phyloP scores from a whole-genome alignment of 176 grass and related monocot species.

The bread wheat (Triticum aestivum) region DNA sequence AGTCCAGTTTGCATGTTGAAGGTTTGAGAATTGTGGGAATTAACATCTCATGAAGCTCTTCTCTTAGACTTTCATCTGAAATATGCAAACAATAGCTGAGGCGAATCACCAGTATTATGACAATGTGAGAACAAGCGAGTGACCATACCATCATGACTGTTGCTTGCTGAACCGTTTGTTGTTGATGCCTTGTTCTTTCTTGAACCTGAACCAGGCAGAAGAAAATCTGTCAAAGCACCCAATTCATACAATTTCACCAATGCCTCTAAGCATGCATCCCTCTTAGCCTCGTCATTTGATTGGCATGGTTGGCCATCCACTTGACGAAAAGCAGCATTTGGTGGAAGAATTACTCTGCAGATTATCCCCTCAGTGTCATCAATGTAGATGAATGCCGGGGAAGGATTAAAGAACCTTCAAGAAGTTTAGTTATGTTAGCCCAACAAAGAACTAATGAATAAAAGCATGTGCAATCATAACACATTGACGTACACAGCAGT shows the following conservation, averaged over 20 bases:
- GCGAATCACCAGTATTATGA: conserved; percentile 25
- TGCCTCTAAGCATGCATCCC: conserved; percentile 82
- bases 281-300: conserved; percentile 90
- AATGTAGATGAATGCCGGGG: conserved; percentile 58
- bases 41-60: conserved; percentile 91
- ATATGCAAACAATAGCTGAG: conserved; percentile 35
- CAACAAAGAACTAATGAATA: conserved; percentile 10
- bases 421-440: conserved; percentile 26
- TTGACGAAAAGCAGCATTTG: conserved; percentile 82
- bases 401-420: conserved; percentile 84
- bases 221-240: conserved; percentile 93
- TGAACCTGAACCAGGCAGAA: conserved; percentile 64
- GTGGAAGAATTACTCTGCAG: conserved; percentile 83
- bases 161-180: conserved; percentile 35
- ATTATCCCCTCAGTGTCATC: conserved; percentile 67
- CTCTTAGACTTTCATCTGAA: conserved; percentile 84
- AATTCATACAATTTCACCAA: conserved; percentile 71
- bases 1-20: conserved; percentile 45
- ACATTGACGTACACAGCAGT: conserved; percentile 17
- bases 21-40: conserved; percentile 63
- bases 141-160: conserved; percentile 53
- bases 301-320: conserved; percentile 58
- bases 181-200: conserved; percentile 49
- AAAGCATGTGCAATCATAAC: conserved; percentile 3
- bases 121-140: conserved; percentile 13